These are phyloP conservation scores for Jaminaea rosea DNA, from an alignment of 1,284 basidiomycete genomes.

Conservation along the genomic window DNA sequence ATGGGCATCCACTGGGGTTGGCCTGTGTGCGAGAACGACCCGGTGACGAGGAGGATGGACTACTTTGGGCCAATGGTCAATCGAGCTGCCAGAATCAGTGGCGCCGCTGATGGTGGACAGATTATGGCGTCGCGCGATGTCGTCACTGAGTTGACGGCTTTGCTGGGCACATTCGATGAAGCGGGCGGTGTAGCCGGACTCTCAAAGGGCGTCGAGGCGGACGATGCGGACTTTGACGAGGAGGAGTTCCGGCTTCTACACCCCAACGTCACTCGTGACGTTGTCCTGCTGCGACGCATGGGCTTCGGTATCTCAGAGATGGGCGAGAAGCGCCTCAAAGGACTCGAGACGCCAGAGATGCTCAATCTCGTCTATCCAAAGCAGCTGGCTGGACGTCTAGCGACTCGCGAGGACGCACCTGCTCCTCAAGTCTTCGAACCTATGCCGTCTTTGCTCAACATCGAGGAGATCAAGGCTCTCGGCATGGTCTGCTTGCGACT, in stretches of 20 bases:
- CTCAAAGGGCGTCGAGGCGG: background rate
- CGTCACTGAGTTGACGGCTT: conserved; percentile 35
- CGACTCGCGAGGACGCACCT: conserved; percentile 49
- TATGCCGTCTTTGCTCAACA: conserved; percentile 57
- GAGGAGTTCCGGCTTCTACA: conserved; percentile 44
- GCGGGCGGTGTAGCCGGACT: conserved; percentile 6
- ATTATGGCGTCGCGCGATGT: conserved; percentile 88
- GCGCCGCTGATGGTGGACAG: conserved; percentile 81
- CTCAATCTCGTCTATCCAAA: conserved; percentile 76
- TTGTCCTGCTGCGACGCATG: conserved; percentile 66
- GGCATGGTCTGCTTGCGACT: conserved; percentile 69
- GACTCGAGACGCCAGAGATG: conserved; percentile 67
- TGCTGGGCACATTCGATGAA: conserved; percentile 27
- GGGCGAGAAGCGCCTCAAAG: conserved; percentile 87
- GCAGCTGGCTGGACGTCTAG: conserved; percentile 64
- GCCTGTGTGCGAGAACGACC: conserved; percentile 86
- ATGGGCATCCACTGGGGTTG: conserved; percentile 95
- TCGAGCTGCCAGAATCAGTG: conserved; percentile 72
- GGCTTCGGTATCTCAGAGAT: conserved; percentile 67
- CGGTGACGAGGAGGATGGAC: conserved; percentile 92
- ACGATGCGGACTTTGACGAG: conserved; percentile 27
- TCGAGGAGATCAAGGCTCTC: conserved; percentile 69
- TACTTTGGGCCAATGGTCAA: conserved; percentile 48
- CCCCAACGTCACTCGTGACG: conserved; percentile 47
- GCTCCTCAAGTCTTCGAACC: conserved; percentile 45